phyloP scores from a whole-genome alignment of 371 early-diverging fungal genomes.

The Dichotomocladium elegans region DNA sequence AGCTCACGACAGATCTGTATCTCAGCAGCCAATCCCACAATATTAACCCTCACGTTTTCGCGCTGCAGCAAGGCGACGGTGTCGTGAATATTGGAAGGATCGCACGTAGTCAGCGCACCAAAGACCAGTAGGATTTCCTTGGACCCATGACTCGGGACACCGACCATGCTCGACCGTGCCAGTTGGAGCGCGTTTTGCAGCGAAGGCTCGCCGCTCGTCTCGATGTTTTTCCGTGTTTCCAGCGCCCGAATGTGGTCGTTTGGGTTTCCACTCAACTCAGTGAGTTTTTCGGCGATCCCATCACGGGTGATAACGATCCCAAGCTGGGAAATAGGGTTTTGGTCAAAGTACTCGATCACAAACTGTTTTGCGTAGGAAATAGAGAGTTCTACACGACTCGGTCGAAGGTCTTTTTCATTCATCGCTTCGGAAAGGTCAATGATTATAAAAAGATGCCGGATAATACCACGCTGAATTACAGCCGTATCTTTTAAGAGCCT shows the following conservation, averaged over 20 bases:
- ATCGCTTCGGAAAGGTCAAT: slow-evolving; percentile 83
- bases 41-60: slow-evolving; percentile 75
- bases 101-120: slow-evolving; percentile 88
- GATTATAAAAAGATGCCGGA: slow-evolving; percentile 82
- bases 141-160: slow-evolving; percentile 91
- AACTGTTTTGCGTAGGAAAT: slow-evolving; percentile 70
- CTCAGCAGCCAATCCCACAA: slow-evolving; percentile 89
- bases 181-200: slow-evolving; percentile 89
- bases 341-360: slow-evolving; percentile 88
- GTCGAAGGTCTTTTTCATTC: slow-evolving; percentile 82
- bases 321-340: slow-evolving; percentile 91
- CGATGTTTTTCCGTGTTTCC: slow-evolving; percentile 62
- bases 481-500: slow-evolving; percentile 71
- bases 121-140: slow-evolving; percentile 83
- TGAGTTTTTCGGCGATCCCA: slow-evolving; percentile 82
- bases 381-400: slow-evolving; percentile 74
- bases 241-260: slow-evolving; percentile 72
- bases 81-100: slow-evolving; percentile 86
- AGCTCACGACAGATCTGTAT: slow-evolving; percentile 80
- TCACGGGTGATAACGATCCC: slow-evolving; percentile 86
- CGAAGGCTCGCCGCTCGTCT: slow-evolving; percentile 86
- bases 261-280: slow-evolving; percentile 82
- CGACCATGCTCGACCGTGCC: slow-evolving; percentile 62
- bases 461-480: slow-evolving; percentile 90
- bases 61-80: slow-evolving; percentile 67